Evolutionary conservation across 805 yeast genomes (phyloP).

Genomic region (Starmerella etchellsii): DNA sequence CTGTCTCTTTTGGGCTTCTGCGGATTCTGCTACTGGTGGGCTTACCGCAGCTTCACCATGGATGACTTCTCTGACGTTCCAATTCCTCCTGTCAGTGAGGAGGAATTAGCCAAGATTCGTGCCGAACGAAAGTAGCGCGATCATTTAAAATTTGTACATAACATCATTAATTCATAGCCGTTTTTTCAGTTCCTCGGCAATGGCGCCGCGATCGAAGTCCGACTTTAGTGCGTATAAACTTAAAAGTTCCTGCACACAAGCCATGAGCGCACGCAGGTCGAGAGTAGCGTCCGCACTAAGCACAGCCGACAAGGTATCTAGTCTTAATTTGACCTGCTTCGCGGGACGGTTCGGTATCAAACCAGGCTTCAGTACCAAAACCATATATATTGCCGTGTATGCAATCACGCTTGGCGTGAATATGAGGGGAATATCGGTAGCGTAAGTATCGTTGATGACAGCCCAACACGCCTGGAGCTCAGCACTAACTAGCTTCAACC

Average conservation of each 20-base stretch:
- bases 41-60: conserved; percentile 28
- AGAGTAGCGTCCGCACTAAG: conserved; percentile 60
- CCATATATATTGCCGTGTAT: conserved; percentile 64
- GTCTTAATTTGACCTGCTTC: conserved; percentile 30
- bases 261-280: conserved; percentile 63
- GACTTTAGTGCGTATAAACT: conserved; percentile 79
- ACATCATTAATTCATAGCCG: not conserved
- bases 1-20: conserved; percentile 50
- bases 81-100: conserved; percentile 78
- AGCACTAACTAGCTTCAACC: conserved; percentile 33
- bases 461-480: conserved; percentile 86
- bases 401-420: conserved; percentile 88
- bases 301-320: conserved; percentile 49
- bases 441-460: conserved; percentile 73
- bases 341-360: conserved; percentile 27
- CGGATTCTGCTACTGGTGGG: conserved; percentile 41
- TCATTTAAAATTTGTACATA: too few species aligned
- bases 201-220: conserved; percentile 38
- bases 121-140: not conserved
- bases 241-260: conserved; percentile 72
- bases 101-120: conserved; percentile 57
- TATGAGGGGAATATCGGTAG: conserved; percentile 71
- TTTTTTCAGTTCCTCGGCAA: conserved; percentile 10
- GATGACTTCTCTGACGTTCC: conserved; percentile 90
- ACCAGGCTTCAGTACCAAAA: conserved; percentile 42